Base-by-base conservation (phyloP, 176 grass and related monocot genomes). In the Hyparrhenia diplandra region DNA sequence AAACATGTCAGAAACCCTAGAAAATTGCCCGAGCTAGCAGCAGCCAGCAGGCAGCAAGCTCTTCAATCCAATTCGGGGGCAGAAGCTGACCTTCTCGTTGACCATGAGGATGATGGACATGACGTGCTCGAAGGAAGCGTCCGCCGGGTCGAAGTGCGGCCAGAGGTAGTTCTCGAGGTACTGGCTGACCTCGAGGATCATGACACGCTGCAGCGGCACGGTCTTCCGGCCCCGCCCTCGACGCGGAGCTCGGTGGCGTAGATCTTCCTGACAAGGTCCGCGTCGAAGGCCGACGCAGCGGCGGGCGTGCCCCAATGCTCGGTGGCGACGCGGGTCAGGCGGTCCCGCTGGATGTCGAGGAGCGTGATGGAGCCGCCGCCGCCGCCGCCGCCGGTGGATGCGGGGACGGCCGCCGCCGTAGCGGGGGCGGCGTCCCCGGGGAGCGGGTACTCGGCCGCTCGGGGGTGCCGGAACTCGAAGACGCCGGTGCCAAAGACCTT, bases 131-230 rank as follows among this genome's bases (percentile, higher is more conserved):
- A 99, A 99, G 63, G 86, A 93, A 2, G 96, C 75, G 12, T 37
- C 35, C 9, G 80, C 72, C 3, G 90, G 82, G 74, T 95, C 77
- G 58, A 99, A 99, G 82, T 99, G 90, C 9, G 92, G 93, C 93
- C 93, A 99, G n/a, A 99, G 90, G 83, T 99, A 99, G 80, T 95
- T 99, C 88, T 99, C 96, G 57, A 95, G 84, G 90, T 99, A 99
- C 87, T 99, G 92, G 72, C 92, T 99, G 75, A 99, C 96, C 86
- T 95, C 96, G 57, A 99, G 87, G 54, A 99, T 95, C 96, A 99
- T 99, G 51, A 95, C 96, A n/a, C 90, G 87, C 34, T 99, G 96
- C 63, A 99, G 85, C 7, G 90, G 96, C 49, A 91, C 89, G 17
- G 96, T 99, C 82, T 95, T 99, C 51, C 92, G 84, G 3, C 85